These are phyloP conservation scores for Comarum palustre DNA, from an alignment of 306 rosid genomes.

Conservation along the genomic window DNA sequence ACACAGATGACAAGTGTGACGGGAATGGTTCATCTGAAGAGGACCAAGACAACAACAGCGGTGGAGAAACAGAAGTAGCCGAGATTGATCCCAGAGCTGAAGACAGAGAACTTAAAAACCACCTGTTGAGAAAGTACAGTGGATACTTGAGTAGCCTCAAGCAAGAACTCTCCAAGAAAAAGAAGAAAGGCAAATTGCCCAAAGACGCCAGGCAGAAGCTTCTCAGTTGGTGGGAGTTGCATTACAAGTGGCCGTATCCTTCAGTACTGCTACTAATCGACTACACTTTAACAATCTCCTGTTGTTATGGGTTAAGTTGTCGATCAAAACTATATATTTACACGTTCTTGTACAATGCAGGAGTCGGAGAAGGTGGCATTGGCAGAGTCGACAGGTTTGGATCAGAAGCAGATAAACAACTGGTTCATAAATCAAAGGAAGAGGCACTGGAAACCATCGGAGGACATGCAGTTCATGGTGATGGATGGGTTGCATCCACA, in stretches of 20 bases:
- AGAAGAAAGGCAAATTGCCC: constrained; percentile 93
- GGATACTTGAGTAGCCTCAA: constrained; percentile 90
- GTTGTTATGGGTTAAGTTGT: background rate
- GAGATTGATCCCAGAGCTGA: constrained; percentile 90
- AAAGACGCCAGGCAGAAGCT: constrained; percentile 98
- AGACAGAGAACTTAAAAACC: constrained; percentile 89
- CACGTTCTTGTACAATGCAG: constrained; percentile 23
- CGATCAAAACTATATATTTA: background rate
- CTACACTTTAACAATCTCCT: background rate
- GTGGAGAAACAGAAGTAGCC: constrained; percentile 72
- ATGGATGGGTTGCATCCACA: constrained; percentile 93
- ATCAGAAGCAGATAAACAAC: constrained; percentile 91
- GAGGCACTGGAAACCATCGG: constrained; percentile 98
- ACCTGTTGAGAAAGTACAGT: constrained; percentile 79
- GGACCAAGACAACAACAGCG: constrained; percentile 83
- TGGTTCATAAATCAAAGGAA: constrained; percentile 99
- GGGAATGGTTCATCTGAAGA: constrained; percentile 82
- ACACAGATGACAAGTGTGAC: constrained; percentile 67
- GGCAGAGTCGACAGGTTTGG: constrained; percentile 94
- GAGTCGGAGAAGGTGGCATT: constrained; percentile 95
- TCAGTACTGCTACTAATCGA: constrained; percentile 48
- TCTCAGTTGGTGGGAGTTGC: constrained; percentile 96
- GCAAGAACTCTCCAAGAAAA: constrained; percentile 96
- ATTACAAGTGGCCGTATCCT: constrained; percentile 99
- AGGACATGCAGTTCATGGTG: constrained; percentile 97